phyloP scores from a whole-genome alignment of 2,329 filamentous ascomycete species.

The Aspergillus sp. region DNA sequence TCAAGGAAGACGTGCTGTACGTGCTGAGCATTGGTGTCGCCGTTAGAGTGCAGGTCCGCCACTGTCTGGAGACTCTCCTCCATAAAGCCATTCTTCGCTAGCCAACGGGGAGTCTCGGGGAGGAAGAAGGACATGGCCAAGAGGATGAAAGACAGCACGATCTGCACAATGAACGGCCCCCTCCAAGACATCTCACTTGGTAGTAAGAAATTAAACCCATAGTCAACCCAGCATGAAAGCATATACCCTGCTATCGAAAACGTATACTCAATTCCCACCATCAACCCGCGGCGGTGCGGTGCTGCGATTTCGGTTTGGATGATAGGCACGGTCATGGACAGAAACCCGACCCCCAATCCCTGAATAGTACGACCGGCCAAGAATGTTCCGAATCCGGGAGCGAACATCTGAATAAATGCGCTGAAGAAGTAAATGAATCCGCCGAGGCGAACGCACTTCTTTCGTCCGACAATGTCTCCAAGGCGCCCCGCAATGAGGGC shows the following conservation, averaged over 20 bases:
- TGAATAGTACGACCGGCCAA: conserved; percentile 36
- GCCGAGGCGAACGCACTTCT: conserved; percentile 37
- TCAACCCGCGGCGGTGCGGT: conserved; percentile 36
- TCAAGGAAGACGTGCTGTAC: conserved; percentile 38
- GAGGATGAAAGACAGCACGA: conserved; percentile 33
- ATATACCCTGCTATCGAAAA: conserved; percentile 40
- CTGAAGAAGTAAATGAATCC: conserved; percentile 40
- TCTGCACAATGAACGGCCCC: conserved; percentile 33
- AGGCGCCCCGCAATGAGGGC: conserved; percentile 36
- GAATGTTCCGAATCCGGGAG: conserved; percentile 35
- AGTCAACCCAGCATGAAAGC: conserved; percentile 43
- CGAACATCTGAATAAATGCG: conserved; percentile 40
- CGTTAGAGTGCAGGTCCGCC: conserved; percentile 41
- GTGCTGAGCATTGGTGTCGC: conserved; percentile 23
- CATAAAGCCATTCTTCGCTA: conserved; percentile 43
- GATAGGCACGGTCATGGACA: conserved; percentile 39
- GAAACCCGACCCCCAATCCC: conserved; percentile 35
- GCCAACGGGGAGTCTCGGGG: conserved; percentile 42
- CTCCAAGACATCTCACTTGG: conserved; percentile 34
- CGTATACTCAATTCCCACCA: conserved; percentile 43
- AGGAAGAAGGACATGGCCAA: conserved; percentile 38
- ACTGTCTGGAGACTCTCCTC: conserved; percentile 41
- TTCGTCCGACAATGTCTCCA: conserved; percentile 38
- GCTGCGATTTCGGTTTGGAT: conserved; percentile 41
- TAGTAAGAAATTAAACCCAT: conserved; percentile 38